These are phyloP conservation scores for Verticillium zaregamsianum DNA, from an alignment of 2,329 filamentous ascomycete genomes.

Conservation along the genomic window DNA sequence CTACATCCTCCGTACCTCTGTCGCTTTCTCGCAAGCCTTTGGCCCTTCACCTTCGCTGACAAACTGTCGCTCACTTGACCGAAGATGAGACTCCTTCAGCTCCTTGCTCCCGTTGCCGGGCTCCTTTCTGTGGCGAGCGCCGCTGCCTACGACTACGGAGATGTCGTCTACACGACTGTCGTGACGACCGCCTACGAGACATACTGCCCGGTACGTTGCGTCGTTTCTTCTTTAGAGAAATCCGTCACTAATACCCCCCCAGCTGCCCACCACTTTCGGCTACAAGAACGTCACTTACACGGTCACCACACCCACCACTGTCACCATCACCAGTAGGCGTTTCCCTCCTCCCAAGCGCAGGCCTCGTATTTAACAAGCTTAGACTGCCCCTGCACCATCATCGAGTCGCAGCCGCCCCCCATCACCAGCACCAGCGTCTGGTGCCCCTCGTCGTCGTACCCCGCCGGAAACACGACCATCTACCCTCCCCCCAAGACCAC, in stretches of 20 bases:
- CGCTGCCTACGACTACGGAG: conserved; percentile 15
- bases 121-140: conserved; percentile 24
- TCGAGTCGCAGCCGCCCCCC: conserved; percentile 24
- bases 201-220: conserved; percentile 36
- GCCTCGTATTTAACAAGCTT: not conserved
- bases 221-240: not conserved
- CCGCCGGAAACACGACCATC: conserved; percentile 9
- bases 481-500: conserved; percentile 5
- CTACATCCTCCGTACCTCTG: not conserved
- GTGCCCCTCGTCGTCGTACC: conserved; percentile 12
- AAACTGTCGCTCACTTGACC: conserved; percentile 3
- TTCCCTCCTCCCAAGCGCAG: not conserved
- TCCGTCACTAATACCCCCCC: conserved; percentile 3
- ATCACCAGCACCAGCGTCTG: conserved; percentile 19
- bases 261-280: conserved; percentile 32
- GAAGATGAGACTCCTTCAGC: conserved; percentile 31
- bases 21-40: conserved; percentile 5
- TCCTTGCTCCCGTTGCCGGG: conserved; percentile 25
- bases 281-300: conserved; percentile 39
- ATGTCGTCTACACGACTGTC: conserved; percentile 28
- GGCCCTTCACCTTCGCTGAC: conserved; percentile 13
- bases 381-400: conserved; percentile 45
- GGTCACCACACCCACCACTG: conserved; percentile 32
- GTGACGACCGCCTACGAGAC: conserved; percentile 33
- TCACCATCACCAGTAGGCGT: conserved; percentile 41